A percentile compares a stretch with the other conserved stretches of the same genome.
Conservation (phyloP, 805 yeast genomes). For the Wickerhamomyces bisporus region DNA sequence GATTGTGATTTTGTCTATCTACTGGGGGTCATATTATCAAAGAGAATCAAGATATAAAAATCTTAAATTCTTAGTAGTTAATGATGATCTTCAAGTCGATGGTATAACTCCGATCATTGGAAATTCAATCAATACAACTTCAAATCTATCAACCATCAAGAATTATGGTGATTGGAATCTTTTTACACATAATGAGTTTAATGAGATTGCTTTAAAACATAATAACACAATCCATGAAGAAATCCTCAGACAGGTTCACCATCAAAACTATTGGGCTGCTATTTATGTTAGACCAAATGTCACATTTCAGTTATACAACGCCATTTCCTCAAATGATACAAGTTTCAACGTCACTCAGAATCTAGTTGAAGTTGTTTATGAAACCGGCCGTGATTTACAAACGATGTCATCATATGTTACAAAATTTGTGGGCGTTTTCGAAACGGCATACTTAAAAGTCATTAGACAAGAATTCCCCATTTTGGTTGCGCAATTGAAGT, state of each 20-base stretch:
- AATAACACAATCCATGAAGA: constrained; percentile 25
- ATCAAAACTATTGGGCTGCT: constrained; percentile 55
- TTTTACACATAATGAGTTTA: constrained; percentile 2
- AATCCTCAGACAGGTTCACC: constrained; percentile 38
- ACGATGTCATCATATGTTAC: constrained; percentile 38
- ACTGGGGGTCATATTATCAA: constrained; percentile 26
- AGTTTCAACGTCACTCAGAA: constrained; percentile 9
- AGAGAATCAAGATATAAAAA: constrained; percentile 11
- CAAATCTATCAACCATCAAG: constrained; percentile 4
- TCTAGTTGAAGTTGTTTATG: constrained; percentile 38
- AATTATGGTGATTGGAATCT: constrained; percentile 16
- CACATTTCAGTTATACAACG: constrained; percentile 23
- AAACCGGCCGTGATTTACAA: constrained; percentile 55
- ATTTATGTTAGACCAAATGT: constrained; percentile 46
- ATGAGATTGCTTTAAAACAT: constrained; percentile 4
- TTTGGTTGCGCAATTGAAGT: constrained; percentile 29
- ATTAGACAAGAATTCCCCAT: not conserved
- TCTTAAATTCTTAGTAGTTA: constrained; percentile 18
- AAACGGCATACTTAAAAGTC: constrained; percentile 13
- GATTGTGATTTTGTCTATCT: constrained; percentile 3
- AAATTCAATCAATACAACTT: constrained; percentile 1
- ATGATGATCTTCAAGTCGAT: constrained; percentile 14
- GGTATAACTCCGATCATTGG: constrained; percentile 10
- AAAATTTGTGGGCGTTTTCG: constrained; percentile 44
- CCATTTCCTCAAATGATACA: constrained; percentile 11